Conservation (phyloP, 371 early-diverging fungal genomes). For the Mucor plumbeus region DNA sequence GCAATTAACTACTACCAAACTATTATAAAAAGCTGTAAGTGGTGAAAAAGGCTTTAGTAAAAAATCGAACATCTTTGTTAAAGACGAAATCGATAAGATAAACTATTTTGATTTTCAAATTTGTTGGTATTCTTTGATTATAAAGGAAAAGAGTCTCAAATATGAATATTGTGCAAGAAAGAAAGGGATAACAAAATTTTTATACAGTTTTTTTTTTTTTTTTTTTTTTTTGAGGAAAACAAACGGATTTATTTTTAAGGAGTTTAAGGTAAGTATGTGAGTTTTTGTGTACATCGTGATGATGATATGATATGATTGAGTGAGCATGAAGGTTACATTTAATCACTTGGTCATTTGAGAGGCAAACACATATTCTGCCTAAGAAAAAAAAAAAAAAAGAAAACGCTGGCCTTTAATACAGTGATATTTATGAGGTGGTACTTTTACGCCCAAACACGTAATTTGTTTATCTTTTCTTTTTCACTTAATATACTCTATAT, state of each 20-base stretch:
- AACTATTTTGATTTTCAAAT: not conserved
- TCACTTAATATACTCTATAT: no score
- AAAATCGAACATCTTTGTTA: not conserved
- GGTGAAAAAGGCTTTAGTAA: not conserved
- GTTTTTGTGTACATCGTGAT: not conserved
- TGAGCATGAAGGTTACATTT: conserved; percentile 1
- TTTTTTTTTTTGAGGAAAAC: no score
- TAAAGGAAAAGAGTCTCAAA: not conserved
- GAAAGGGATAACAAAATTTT: not conserved
- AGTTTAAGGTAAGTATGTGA: not conserved
- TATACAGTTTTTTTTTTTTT: not conserved
- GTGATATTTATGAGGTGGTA: not conserved
- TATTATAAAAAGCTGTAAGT: not conserved
- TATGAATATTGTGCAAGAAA: not conserved
- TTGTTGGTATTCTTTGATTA: not conserved
- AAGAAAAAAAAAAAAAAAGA: not conserved
- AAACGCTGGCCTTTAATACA: conserved; percentile 1
- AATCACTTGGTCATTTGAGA: not conserved
- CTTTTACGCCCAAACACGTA: not conserved
- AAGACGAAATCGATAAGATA: not conserved
- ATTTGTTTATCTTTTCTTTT: not conserved
- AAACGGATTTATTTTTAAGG: not conserved
- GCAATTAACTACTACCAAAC: not conserved
- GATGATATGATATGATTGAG: not conserved
- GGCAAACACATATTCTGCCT: not conserved